Conservation (phyloP, 768 basidiomycete species). For the Mycena leptocephala region DNA sequence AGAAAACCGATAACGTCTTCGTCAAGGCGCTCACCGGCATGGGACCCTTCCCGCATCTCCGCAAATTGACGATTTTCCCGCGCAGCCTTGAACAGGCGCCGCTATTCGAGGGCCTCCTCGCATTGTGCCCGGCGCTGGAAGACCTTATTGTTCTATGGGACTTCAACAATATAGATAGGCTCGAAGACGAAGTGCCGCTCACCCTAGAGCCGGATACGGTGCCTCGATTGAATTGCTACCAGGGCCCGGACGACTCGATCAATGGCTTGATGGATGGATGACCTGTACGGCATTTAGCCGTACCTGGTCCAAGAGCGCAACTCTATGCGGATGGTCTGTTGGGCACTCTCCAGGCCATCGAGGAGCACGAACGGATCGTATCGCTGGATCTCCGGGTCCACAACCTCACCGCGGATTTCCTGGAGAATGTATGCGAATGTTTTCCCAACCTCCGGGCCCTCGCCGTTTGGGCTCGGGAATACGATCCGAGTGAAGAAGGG, state of each 20-base stretch:
- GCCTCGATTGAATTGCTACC: neutral
- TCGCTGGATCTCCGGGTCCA: constrained; percentile 5
- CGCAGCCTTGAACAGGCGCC: neutral
- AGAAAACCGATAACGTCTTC: neutral
- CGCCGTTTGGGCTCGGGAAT: neutral
- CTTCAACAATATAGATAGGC: neutral
- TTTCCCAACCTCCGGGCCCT: constrained; percentile 11
- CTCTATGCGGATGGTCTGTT: neutral
- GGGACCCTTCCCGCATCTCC: neutral
- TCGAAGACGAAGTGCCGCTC: neutral
- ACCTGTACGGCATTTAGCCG: neutral
- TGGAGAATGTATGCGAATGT: neutral
- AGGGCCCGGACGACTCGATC: neutral
- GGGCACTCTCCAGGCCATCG: neutral
- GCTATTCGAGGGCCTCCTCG: neutral
- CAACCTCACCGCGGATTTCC: neutral
- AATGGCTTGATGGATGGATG: neutral
- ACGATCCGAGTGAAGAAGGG: neutral
- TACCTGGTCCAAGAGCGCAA: neutral
- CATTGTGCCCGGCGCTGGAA: neutral
- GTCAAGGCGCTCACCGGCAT: neutral
- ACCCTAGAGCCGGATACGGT: neutral
- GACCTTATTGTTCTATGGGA: neutral
- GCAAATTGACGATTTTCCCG: neutral
- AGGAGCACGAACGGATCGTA: neutral